Percentiles rank a stretch among this genome's conserved stretches.
phyloP scores from a whole-genome alignment of 2,329 filamentous ascomycete genomes.

The Botryotinia narcissicola region DNA sequence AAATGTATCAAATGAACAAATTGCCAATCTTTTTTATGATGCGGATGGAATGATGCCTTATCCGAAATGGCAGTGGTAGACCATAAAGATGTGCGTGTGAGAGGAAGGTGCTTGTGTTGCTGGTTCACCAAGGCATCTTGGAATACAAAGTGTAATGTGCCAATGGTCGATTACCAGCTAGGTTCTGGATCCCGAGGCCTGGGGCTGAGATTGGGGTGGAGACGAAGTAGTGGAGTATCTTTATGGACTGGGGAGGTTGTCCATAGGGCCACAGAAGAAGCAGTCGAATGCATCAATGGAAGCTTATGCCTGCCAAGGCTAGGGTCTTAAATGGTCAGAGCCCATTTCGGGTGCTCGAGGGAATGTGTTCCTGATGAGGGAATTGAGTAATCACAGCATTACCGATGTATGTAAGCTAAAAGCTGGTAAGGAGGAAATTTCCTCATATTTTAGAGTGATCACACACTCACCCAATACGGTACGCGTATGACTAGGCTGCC shows the following conservation, averaged over 20 bases:
- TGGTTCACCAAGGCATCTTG: constrained; percentile 19
- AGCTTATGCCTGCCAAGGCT: constrained; percentile 18
- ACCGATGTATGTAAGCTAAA: background rate
- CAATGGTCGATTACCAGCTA: constrained; percentile 27
- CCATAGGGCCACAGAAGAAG: constrained; percentile 18
- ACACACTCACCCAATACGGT: background rate
- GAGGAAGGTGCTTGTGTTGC: constrained; percentile 23
- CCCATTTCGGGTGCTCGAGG: background rate
- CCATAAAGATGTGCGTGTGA: constrained; percentile 27
- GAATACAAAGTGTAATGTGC: constrained; percentile 18
- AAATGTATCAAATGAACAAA: background rate
- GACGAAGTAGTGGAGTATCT: constrained; percentile 16
- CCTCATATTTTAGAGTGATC: background rate
- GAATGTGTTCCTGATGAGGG: background rate
- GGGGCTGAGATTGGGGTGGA: constrained; percentile 26
- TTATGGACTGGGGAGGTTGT: constrained; percentile 3
- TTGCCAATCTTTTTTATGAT: background rate
- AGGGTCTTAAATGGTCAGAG: constrained; percentile 8
- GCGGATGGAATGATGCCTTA: constrained; percentile 21
- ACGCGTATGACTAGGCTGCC: constrained; percentile 6
- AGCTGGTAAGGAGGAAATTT: background rate
- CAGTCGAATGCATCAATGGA: constrained; percentile 18
- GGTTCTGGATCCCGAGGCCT: constrained; percentile 28
- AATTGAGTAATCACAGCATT: constrained; percentile 13
- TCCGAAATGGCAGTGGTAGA: constrained; percentile 35